Evolutionary conservation across 2,329 filamentous ascomycete species (phyloP).

Genomic region (Penicillium sp.): DNA sequence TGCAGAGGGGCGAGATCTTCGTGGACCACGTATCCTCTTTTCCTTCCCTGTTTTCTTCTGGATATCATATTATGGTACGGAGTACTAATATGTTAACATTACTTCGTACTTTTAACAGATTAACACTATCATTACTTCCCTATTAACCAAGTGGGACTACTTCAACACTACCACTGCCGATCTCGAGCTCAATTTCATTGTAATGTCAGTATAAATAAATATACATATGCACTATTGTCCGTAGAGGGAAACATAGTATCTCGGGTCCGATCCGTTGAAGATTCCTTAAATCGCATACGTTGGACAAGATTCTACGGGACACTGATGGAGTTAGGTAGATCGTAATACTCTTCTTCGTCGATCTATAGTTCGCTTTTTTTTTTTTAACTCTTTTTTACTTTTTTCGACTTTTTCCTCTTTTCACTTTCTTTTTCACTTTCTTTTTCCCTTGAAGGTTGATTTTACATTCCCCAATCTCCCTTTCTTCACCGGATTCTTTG

Average conservation of each 20-base stretch:
- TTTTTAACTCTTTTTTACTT: neutral
- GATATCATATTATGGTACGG: no score
- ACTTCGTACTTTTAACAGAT: no score
- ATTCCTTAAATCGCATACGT: conserved; percentile 24
- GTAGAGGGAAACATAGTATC: neutral
- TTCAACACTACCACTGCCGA: conserved; percentile 9
- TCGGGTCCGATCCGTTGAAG: conserved; percentile 27
- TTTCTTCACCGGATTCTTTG: conserved; percentile 22
- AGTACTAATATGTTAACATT: no score
- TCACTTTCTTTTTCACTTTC: neutral
- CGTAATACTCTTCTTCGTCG: conserved; percentile 24
- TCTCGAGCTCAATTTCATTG: conserved; percentile 24
- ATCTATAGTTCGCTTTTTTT: conserved; percentile 25
- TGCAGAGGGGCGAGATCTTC: conserved; percentile 25
- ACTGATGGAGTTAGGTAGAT: conserved; percentile 29
- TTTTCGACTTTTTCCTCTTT: neutral
- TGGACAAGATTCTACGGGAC: conserved; percentile 21
- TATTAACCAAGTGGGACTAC: neutral
- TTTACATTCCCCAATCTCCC: conserved; percentile 12
- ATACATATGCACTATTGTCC: neutral
- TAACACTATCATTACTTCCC: no score
- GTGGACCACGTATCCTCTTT: neutral
- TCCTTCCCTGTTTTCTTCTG: no score
- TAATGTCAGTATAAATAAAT: neutral
- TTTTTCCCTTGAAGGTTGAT: neutral